Conservation (phyloP, 768 basidiomycete genomes). For the Chalciporus piperatus region DNA sequence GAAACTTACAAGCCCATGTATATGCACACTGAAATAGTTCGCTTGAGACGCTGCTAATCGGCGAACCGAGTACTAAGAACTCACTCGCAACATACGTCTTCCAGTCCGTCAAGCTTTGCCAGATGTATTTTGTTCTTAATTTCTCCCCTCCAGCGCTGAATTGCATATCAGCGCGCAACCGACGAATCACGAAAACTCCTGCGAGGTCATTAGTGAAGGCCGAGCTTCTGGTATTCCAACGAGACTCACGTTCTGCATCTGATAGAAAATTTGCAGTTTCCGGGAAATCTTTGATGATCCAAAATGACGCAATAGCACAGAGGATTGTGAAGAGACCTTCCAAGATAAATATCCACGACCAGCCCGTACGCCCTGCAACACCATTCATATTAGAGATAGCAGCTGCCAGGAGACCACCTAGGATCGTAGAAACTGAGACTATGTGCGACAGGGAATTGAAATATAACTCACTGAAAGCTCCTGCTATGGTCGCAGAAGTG, state of each 20-base stretch:
- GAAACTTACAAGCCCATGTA: constrained; percentile 63
- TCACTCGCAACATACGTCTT: constrained; percentile 72
- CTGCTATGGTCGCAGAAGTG: constrained; percentile 75
- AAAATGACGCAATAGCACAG: constrained; percentile 58
- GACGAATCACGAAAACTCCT: constrained; percentile 63
- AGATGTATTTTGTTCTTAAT: constrained; percentile 53
- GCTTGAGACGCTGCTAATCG: constrained; percentile 1
- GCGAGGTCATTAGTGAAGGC: background rate
- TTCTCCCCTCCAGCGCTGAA: constrained; percentile 61
- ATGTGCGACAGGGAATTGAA: background rate
- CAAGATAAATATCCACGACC: constrained; percentile 74
- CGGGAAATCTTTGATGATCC: constrained; percentile 77
- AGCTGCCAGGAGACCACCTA: constrained; percentile 63
- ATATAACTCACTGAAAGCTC: constrained; percentile 58
- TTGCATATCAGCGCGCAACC: constrained; percentile 63
- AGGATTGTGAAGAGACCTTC: constrained; percentile 70
- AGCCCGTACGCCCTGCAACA: constrained; percentile 57
- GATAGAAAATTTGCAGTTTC: constrained; percentile 70
- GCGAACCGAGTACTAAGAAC: constrained; percentile 22
- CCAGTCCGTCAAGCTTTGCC: constrained; percentile 63
- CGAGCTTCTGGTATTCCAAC: background rate
- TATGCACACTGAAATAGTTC: constrained; percentile 50
- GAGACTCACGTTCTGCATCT: constrained; percentile 51
- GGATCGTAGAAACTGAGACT: background rate
- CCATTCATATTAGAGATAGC: constrained; percentile 73